A percentile compares a stretch with the other conserved stretches of the same genome.
phyloP scores from a whole-genome alignment of 768 basidiomycete species.

The Psilocybe cyanescens region DNA sequence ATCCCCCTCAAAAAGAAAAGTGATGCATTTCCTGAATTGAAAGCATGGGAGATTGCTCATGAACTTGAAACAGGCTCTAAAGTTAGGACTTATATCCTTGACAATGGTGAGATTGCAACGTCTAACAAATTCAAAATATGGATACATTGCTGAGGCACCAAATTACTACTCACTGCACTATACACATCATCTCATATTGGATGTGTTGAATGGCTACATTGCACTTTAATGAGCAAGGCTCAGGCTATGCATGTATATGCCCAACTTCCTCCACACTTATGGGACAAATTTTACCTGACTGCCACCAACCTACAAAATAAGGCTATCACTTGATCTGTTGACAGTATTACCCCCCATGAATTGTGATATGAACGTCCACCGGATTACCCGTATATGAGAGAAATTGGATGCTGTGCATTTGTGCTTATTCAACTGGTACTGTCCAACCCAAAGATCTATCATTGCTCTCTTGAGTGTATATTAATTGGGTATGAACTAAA shows the following conservation, averaged over 20 bases:
- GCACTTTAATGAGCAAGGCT: constrained; percentile 33
- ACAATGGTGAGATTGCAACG: constrained; percentile 26
- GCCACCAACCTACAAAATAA: constrained; percentile 25
- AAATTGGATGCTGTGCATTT: constrained; percentile 30
- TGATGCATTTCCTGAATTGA: too few species aligned
- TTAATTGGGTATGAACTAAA: constrained; percentile 24
- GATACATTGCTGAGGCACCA: constrained; percentile 14
- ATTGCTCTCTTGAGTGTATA: constrained; percentile 22
- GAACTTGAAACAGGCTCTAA: too few species aligned
- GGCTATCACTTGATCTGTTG: constrained; percentile 12
- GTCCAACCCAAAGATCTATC: constrained; percentile 28
- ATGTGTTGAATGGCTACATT: constrained; percentile 37
- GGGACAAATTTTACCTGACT: constrained; percentile 38
- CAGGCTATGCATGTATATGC: constrained; percentile 31
- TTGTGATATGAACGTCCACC: constrained; percentile 21
- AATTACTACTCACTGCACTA: constrained; percentile 26
- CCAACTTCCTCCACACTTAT: constrained; percentile 28
- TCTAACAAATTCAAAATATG: constrained; percentile 21
- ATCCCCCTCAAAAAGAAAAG: too few species aligned
- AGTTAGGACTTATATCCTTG: too few species aligned
- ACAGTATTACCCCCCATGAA: constrained; percentile 19
- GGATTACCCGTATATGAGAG: constrained; percentile 29
- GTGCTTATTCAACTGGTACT: constrained; percentile 19
- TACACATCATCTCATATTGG: constrained; percentile 42
- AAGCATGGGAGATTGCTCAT: too few species aligned